Evolutionary conservation across 495 filamentous ascomycete species (phyloP).

Genomic region (Aspergillus cavernicola): DNA sequence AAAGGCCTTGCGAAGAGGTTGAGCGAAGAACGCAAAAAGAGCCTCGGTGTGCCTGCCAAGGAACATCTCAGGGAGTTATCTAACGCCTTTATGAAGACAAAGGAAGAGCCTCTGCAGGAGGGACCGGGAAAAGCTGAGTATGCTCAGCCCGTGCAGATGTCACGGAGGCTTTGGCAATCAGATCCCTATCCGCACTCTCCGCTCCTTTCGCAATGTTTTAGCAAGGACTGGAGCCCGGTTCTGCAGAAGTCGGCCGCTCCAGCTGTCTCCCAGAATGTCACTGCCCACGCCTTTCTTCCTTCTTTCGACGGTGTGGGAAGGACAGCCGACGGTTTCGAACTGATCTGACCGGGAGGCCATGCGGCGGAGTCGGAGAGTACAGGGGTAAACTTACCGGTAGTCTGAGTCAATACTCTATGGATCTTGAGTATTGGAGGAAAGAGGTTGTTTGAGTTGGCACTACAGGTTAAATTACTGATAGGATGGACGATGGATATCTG

Average conservation of each 20-base stretch:
- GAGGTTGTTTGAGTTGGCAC: not conserved
- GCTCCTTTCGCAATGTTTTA: conserved; percentile 16
- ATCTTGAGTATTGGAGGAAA: not conserved
- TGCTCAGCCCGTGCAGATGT: conserved; percentile 4
- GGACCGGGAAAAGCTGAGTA: conserved; percentile 2
- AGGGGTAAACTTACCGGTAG: conserved; percentile 3
- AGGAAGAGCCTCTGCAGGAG: not conserved
- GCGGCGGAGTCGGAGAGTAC: not conserved
- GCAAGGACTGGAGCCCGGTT: conserved; percentile 17
- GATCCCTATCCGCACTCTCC: conserved; percentile 7
- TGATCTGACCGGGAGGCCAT: not conserved
- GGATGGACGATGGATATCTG: conserved; percentile 4
- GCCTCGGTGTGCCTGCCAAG: not conserved
- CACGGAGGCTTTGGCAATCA: conserved; percentile 17
- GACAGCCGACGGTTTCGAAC: conserved; percentile 1
- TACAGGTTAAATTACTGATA: conserved; percentile 1
- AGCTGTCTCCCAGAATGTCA: conserved; percentile 25
- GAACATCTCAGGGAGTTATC: not conserved
- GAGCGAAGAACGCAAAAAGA: conserved; percentile 6
- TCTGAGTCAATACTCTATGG: not conserved
- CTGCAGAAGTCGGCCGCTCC: conserved; percentile 22
- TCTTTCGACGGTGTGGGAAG: conserved; percentile 24
- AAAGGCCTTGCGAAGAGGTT: conserved; percentile 11
- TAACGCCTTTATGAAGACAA: not conserved
- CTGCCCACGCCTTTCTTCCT: conserved; percentile 30